Percentiles rank a stretch among this genome's conserved stretches.
phyloP scores from a whole-genome alignment of 163 green algal species.

The Chloromonas sp. region DNA sequence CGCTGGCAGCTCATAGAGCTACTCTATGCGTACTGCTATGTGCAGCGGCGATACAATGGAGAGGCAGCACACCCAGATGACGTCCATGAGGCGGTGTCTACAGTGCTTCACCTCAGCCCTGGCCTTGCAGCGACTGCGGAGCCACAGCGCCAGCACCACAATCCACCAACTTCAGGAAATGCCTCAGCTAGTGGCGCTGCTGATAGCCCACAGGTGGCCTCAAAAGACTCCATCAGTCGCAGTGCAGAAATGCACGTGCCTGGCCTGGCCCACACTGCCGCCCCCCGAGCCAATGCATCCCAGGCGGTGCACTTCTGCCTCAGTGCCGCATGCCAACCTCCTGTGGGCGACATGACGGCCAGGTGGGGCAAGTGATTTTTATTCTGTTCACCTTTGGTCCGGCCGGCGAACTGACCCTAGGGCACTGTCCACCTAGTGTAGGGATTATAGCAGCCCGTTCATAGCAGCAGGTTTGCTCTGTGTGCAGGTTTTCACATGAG shows the following conservation, averaged over 20 bases:
- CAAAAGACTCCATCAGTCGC: not conserved
- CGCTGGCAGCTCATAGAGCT: constrained; percentile 43
- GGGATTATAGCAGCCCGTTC: no score
- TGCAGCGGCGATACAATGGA: constrained; percentile 43
- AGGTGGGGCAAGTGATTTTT: not conserved
- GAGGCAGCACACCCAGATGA: constrained; percentile 7
- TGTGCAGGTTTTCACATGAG: no score
- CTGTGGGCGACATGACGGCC: not conserved
- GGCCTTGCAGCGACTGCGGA: not conserved
- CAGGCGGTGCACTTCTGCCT: not conserved
- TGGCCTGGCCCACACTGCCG: not conserved
- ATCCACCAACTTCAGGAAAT: not conserved
- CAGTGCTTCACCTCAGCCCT: not conserved
- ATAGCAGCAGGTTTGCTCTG: no score
- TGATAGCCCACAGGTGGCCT: not conserved
- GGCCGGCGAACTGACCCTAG: no score
- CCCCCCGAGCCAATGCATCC: not conserved
- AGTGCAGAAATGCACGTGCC: no score
- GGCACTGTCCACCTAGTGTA: no score
- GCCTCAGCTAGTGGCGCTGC: not conserved
- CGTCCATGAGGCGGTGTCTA: not conserved
- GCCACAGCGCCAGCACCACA: not conserved
- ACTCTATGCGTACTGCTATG: constrained; percentile 52
- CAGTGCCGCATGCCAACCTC: not conserved
- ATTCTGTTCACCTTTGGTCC: not conserved